These are phyloP conservation scores for Ganoderma lingzhi DNA, from an alignment of 1,284 basidiomycete species.

Conservation along the genomic window DNA sequence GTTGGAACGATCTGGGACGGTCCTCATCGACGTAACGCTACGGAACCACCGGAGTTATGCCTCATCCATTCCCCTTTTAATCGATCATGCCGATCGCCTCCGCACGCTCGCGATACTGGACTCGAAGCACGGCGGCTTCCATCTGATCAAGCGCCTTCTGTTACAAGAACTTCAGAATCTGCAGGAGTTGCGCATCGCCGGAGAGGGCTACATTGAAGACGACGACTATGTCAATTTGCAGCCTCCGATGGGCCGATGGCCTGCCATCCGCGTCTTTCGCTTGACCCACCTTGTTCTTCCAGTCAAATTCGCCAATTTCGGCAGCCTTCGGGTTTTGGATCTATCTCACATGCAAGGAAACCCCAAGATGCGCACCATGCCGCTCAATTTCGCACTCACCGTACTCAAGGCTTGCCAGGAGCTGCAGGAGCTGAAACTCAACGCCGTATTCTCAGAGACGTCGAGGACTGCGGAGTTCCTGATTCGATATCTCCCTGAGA, in stretches of 20 bases:
- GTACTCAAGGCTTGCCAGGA: background rate
- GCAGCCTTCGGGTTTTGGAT: background rate
- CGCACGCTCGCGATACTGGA: background rate
- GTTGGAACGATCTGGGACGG: background rate
- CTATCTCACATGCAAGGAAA: background rate
- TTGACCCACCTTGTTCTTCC: background rate
- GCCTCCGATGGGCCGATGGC: background rate
- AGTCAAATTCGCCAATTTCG: background rate
- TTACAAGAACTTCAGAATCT: background rate
- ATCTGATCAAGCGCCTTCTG: background rate
- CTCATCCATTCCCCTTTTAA: background rate
- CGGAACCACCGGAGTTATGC: background rate
- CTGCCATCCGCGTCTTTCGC: background rate
- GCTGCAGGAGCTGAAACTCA: constrained; percentile 1
- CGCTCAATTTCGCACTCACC: background rate
- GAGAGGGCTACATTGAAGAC: background rate
- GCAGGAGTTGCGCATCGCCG: background rate
- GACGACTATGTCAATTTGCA: background rate
- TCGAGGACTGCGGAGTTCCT: background rate
- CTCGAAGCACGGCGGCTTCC: background rate
- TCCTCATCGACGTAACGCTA: background rate
- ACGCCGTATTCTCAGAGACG: background rate
- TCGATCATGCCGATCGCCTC: background rate
- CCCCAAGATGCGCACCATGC: background rate
- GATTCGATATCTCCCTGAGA: background rate